Evolutionary conservation across 768 basidiomycete genomes (phyloP).

Genomic region (Xerocomellus amylosporus): DNA sequence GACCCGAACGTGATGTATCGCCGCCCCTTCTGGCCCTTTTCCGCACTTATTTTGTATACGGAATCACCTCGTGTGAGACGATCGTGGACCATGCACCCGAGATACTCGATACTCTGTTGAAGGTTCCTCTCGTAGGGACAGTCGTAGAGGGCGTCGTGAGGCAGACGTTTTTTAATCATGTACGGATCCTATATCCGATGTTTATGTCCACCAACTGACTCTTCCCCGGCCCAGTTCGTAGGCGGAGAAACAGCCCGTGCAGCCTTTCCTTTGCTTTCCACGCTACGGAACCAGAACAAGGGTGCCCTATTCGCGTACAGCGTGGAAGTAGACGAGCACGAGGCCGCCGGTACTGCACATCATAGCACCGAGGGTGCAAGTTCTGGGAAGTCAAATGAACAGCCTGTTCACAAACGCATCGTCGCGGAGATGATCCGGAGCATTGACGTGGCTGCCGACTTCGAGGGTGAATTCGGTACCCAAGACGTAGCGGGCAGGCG

Average conservation of each 20-base stretch:
- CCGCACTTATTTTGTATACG: constrained; percentile 79
- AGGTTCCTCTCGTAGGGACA: constrained; percentile 52
- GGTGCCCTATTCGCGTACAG: constrained; percentile 81
- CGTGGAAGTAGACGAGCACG: constrained; percentile 73
- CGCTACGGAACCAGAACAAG: constrained; percentile 63
- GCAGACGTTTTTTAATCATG: constrained; percentile 84
- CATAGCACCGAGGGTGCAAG: constrained; percentile 2
- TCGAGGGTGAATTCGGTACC: constrained; percentile 53
- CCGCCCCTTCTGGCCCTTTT: constrained; percentile 43
- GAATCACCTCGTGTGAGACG: constrained; percentile 70
- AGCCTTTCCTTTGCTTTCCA: constrained; percentile 60
- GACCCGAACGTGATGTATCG: neutral
- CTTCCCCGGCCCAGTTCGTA: constrained; percentile 59
- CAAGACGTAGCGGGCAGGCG: constrained; percentile 40
- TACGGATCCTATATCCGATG: constrained; percentile 26
- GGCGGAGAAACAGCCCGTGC: constrained; percentile 80
- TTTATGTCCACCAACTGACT: neutral
- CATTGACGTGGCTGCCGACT: constrained; percentile 77
- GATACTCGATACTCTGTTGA: constrained; percentile 51
- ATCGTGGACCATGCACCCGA: constrained; percentile 75
- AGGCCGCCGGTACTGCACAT: constrained; percentile 36
- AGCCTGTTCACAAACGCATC: constrained; percentile 54
- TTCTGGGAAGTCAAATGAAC: constrained; percentile 7
- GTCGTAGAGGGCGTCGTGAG: constrained; percentile 70
- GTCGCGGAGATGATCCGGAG: constrained; percentile 74